Conservation (phyloP, 495 filamentous ascomycete genomes). For the Aspergillus wentii region DNA sequence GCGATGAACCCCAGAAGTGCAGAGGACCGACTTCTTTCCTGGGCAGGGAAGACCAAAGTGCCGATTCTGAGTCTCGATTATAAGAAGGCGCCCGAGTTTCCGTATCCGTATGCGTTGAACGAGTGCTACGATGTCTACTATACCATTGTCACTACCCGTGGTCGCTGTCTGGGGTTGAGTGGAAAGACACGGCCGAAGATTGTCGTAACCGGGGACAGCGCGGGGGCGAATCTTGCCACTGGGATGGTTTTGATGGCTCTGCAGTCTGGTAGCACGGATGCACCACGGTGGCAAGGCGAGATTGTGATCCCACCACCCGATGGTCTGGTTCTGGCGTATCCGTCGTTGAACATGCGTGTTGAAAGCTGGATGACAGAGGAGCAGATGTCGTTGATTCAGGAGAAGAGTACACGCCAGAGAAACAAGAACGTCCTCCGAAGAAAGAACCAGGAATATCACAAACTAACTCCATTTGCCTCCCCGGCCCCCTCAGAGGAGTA, state of each 20-base stretch:
- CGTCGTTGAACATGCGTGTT: constrained; percentile 89
- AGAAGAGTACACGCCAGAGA: constrained; percentile 68
- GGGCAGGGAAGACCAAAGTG: constrained; percentile 79
- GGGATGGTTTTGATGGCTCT: constrained; percentile 83
- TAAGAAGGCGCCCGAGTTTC: constrained; percentile 88
- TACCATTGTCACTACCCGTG: constrained; percentile 67
- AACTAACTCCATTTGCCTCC: constrained; percentile 55
- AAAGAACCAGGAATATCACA: constrained; percentile 69
- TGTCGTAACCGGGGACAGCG: constrained; percentile 84
- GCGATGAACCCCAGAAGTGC: constrained; percentile 89
- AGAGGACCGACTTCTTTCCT: constrained; percentile 87
- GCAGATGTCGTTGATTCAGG: constrained; percentile 90
- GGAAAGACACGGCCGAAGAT: constrained; percentile 67
- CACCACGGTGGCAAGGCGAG: constrained; percentile 53
- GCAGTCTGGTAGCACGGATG: constrained; percentile 57
- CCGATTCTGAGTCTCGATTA: constrained; percentile 91
- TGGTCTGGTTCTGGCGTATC: constrained; percentile 83
- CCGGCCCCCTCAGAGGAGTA: constrained; percentile 65
- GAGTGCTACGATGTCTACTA: constrained; percentile 96
- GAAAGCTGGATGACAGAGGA: constrained; percentile 99
- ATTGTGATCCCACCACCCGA: constrained; percentile 66
- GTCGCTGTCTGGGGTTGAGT: constrained; percentile 79
- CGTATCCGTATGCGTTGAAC: constrained; percentile 92
- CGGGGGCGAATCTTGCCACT: constrained; percentile 85
- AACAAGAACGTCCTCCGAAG: constrained; percentile 70